Evolutionary conservation across 1,284 basidiomycete species (phyloP), one percentile per base, ranked within the genome.

Genomic region (Fomitopsis pinicola): DNA sequence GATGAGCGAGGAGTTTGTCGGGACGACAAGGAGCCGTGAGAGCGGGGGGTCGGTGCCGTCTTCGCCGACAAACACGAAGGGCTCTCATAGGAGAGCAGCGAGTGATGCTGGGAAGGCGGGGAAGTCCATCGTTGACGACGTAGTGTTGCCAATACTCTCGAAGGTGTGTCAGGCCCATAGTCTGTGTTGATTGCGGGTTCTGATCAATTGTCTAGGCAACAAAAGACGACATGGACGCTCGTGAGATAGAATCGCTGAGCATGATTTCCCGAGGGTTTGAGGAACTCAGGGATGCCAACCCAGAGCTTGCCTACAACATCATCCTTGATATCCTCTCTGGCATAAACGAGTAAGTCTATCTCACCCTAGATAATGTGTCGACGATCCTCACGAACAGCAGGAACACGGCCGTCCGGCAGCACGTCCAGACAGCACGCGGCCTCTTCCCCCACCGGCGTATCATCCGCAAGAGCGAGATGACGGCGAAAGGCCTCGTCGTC

Each of bases 211-310:
- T 40, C n/a, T 68, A 94, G 91, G 82, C 86, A 38, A 92, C 89
- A 59, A 79, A 80, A 35, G 89, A 93, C 66, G 92, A 95, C 68
- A 90, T 94, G 84, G 91, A 92, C 65, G 93, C 94, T 38, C 80
- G 85, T 57, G 92, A 96, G 67, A 89, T 95, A 8, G 95, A 97
- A 72, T 89, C 94, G 15, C 75, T 98, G 55, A 92, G 90, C 72
- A 92, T 95, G 86, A 83, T 98, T 53, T 86, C 91, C 48, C 83
- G 93, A 63, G 96, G 96, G 0, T 97, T 98, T 73, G 78, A 85
- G 56, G 93, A 95, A 69, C 80, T 98, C 30, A 87, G 87, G 62
- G 85, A 89, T 30, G 83, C 85, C 33, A 95, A 96, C 69, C 86
- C 95, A 0, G 86, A 89, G 61, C 78, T 97, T 14, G 90, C 92